These are phyloP conservation scores for Saururus chinensis DNA, from an alignment of 164 flowering plant species.

Conservation along the genomic window DNA sequence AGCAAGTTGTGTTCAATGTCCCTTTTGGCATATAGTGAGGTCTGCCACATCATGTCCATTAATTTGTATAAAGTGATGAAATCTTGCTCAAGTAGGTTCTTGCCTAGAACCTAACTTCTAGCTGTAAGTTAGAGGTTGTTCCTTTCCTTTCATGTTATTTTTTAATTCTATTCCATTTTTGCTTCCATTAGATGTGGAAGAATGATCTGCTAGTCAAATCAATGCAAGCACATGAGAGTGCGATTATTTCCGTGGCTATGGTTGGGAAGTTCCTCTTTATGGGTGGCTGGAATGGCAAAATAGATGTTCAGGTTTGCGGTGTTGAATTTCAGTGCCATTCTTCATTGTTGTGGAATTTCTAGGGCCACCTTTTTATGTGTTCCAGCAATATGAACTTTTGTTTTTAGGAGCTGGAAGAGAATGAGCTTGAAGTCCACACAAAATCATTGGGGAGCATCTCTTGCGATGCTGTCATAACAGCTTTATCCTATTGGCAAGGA, in stretches of 20 bases:
- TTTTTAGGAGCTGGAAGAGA: constrained; percentile 49
- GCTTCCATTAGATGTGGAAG: constrained; percentile 59
- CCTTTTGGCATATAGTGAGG: too few relatives aligned
- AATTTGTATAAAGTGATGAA: too few relatives aligned
- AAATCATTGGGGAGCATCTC: constrained; percentile 45
- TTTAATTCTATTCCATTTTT: constrained; percentile 2
- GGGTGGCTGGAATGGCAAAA: constrained; percentile 76
- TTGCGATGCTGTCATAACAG: constrained; percentile 50
- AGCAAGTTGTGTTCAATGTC: too few relatives aligned
- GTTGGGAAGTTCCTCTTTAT: constrained; percentile 58
- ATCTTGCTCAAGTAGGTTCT: too few relatives aligned
- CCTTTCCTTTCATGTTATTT: too few relatives aligned
- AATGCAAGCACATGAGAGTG: constrained; percentile 33
- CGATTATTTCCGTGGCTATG: constrained; percentile 43
- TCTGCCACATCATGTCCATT: too few relatives aligned
- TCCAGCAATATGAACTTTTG: background rate
- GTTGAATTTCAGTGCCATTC: background rate
- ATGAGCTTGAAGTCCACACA: constrained; percentile 37
- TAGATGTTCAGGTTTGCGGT: constrained; percentile 53
- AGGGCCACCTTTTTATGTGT: background rate
- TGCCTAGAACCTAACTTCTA: too few relatives aligned
- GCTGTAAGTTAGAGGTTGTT: too few relatives aligned
- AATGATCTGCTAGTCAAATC: constrained; percentile 44
- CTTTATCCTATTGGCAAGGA: constrained; percentile 55
- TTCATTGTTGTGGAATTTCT: too few relatives aligned